Base-by-base conservation (phyloP, 139 green algal genomes). In the Chlamydomonas schloesseri region DNA sequence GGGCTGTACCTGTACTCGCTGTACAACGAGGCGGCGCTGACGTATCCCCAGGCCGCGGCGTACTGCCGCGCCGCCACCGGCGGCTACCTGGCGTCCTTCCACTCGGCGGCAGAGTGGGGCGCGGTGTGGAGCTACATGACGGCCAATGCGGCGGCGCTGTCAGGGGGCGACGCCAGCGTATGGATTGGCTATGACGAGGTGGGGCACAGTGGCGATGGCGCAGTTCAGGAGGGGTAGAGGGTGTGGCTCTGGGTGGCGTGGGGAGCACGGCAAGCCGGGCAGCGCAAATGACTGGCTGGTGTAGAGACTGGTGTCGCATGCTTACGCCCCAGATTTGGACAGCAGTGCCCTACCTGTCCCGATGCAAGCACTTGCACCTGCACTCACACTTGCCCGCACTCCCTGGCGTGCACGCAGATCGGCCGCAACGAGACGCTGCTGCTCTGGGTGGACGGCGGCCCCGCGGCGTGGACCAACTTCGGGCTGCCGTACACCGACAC, bases 71-170 rank as follows among this genome's bases (percentile, higher is more conserved):
- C 8, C 26, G 76, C 58, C 47, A 69, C 50, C 31, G 79, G 79
- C 47, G 79, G 67, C 31, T 85, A 58, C 65, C 67, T 85, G 79
- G 79, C 79, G 79, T 77, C 67, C 8, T 76, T 85, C 67, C 79
- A 76, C 65, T 85, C 79, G 5, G 46, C 65, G 0, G 46, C 31
- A 0, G 79, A 85, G n/a, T 85, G 26, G 0, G 15, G 1, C 3
- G 79, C 31, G 6, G 79, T 85, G 29, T 85, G 79, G 79, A 2
- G n/a, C 11, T 34, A 21, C 37, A 28, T 85, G 20, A 26, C 2
- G 28, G 34, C 29, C 14, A 71, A 42, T n/a, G 70, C 37, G 23
- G 26, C 50, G 21, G 46, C 76, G 31, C 79, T 85, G 79, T 10
- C 46, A 18, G 46, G 64, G 9, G 62, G 42, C 15, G 37, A 55